Evolutionary conservation across 495 filamentous ascomycete species (phyloP), one percentile per base, ranked within the genome.

Genomic region (Mytilinidion resinicola): DNA sequence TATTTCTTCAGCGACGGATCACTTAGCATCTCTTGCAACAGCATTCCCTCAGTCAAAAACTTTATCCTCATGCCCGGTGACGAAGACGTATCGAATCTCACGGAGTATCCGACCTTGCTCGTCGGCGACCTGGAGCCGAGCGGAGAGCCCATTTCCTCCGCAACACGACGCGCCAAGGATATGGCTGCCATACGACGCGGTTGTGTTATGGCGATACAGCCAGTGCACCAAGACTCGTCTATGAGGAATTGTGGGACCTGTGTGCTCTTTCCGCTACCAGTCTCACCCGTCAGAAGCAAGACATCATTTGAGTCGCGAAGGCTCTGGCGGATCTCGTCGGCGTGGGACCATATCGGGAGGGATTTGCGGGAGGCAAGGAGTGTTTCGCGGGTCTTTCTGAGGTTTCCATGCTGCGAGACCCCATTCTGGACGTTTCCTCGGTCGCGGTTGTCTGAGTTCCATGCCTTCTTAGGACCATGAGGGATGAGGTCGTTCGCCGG

Each of bases 41-140:
- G 76, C 88, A 96, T 97, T 53, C 95, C 95, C 70, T 99, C 95
- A 0, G 95, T 99, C 61, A 99, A 74, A 65, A 88, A 99, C 69
- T 97, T 97, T 69, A 99, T 86, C 57, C 77, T 80, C 1, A 89
- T 89, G 46, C 76, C 79, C 9, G 89, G 88, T 10, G 84, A 79
- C 0, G 82, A 82, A 19, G 87, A 88, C n/a, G 82, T 82, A 65
- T 99, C 93, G 69, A 97, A 97, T 42, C 95, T 84, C 21, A 99
- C 92, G 9, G 87, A 87, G 65, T 96, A 99, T 17, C 95, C 95
- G 14, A 99, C 95, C 61, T 81, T 77, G 10, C 88, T 90, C 30
- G 81, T 80, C 3, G 80, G 78, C n/a, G 75, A 82, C 0, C 76
- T 78, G 2, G 78, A 80, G 5, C 82, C 84, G 7, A 97, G 73